Base-by-base conservation (phyloP, 768 basidiomycete genomes). In the Rhizopogon roseolus region DNA sequence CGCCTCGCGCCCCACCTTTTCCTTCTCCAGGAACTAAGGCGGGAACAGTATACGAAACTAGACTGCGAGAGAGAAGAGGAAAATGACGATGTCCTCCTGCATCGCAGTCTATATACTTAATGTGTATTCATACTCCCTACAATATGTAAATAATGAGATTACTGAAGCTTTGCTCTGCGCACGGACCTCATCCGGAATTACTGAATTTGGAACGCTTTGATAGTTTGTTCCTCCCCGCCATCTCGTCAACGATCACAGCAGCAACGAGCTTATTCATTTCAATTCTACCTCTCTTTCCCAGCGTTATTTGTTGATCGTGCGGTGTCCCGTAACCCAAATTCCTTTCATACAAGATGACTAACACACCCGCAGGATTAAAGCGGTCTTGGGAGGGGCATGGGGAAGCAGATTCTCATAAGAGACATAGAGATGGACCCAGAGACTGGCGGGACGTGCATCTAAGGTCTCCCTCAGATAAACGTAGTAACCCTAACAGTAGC, bases 361-460 rank as follows among this genome's bases (percentile, higher is more conserved):
- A 91, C 81, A 71, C 82, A 67, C 76, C 84, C 77, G 79, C 88
- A 90, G 88, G 88, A 78, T 76, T 79, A 69, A 90, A 90, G 85
- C 86, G 88, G 71, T 73, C 84, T 59, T 82, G 82, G 84, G 86
- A 88, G 64, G 84, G 79, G 76, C 65, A 71, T 53, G 76, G 60
- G 60, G 70, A 72, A 55, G 53, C 60, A 52, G 71, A 73, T 46
- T 58, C 56, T 9, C 43, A 79, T 63, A 88, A 88, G 68, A 76
- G 85, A 60, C 73, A 74, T 42, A 71, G 73, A 57, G 78, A 80
- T 28, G 84, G 84, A 29, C 72, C 75, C 4, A 78, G 77, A 60
- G 83, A 86, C 58, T 87, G 88, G 86, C 73, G 85, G 53, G 89
- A 90, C 57, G 84, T 82, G 0, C 79, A 86, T 59, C 60, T 86